A percentile compares a stretch with the other conserved stretches of the same genome.
These are phyloP conservation scores for Deuterostichococcus epilithicus DNA, from an alignment of 139 green algal species.

Conservation along the genomic window DNA sequence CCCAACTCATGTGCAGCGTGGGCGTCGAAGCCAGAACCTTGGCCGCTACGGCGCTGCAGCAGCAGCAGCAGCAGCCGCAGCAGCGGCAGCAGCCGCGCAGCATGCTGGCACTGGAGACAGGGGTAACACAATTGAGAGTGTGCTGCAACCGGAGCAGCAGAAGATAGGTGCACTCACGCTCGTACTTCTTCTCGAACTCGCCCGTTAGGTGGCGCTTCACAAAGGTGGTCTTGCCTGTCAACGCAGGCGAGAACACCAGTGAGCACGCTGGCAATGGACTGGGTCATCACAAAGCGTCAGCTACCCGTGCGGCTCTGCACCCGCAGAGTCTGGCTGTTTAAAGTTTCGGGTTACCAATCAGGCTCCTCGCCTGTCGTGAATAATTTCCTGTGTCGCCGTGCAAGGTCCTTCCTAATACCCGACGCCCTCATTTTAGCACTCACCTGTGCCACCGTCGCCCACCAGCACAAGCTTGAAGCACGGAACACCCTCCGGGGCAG, in stretches of 20 bases:
- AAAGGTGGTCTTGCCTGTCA: slow-evolving; percentile 92
- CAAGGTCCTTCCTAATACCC: no score
- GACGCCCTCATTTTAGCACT: neutral
- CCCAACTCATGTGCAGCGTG: neutral
- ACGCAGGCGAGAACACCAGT: neutral
- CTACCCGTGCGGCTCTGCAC: no score
- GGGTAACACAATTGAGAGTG: neutral
- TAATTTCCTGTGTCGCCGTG: no score
- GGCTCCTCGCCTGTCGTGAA: no score
- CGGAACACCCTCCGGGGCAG: slow-evolving; percentile 72
- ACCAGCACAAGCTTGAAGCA: slow-evolving; percentile 98
- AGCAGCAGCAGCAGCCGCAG: no score
- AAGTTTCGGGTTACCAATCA: no score
- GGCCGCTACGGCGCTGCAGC: neutral
- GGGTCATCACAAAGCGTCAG: no score
- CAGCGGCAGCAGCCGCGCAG: neutral
- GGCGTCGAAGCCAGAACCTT: neutral
- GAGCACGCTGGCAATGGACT: neutral
- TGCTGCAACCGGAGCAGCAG: neutral
- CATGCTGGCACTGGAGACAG: neutral
- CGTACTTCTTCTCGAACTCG: slow-evolving; percentile 99
- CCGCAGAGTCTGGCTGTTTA: no score
- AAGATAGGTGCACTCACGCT: slow-evolving; percentile 62
- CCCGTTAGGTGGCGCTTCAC: slow-evolving; percentile 98
- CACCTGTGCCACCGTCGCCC: slow-evolving; percentile 94